Conservation (phyloP, 75 land plant genomes). For the Pseudotsuga menziesii region DNA sequence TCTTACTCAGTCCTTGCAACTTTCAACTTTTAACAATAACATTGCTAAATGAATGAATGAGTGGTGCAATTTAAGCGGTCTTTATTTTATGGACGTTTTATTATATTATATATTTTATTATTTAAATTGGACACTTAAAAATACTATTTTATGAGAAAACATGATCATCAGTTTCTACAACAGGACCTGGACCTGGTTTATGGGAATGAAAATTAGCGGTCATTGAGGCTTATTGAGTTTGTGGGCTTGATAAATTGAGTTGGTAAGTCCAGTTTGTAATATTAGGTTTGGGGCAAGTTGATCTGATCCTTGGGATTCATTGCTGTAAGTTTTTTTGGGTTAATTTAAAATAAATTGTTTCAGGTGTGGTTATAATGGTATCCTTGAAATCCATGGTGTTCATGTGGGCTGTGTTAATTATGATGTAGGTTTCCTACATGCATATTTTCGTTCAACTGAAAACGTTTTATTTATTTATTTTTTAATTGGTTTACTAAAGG, state of each 20-base stretch:
- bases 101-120: too few relatives aligned
- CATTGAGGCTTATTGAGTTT: neutral
- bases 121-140: too few relatives aligned
- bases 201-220: neutral
- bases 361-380: neutral
- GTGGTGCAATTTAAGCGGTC: too few relatives aligned
- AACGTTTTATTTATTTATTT: neutral
- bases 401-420: neutral
- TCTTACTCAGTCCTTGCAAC: too few relatives aligned
- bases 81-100: too few relatives aligned
- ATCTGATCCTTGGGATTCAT: too few relatives aligned
- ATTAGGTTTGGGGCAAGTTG: neutral
- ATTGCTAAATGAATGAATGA: too few relatives aligned
- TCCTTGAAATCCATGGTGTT: neutral
- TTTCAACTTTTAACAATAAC: too few relatives aligned
- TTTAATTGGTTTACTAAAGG: neutral
- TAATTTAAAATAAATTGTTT: too few relatives aligned
- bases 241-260: neutral
- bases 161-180: too few relatives aligned
- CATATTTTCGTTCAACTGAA: neutral
- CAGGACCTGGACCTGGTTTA: neutral
- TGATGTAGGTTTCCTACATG: neutral
- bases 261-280: neutral
- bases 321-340: too few relatives aligned
- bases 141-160: too few relatives aligned